These are phyloP conservation scores for Tuber indicum DNA, from an alignment of 495 filamentous ascomycete species.

Conservation along the genomic window DNA sequence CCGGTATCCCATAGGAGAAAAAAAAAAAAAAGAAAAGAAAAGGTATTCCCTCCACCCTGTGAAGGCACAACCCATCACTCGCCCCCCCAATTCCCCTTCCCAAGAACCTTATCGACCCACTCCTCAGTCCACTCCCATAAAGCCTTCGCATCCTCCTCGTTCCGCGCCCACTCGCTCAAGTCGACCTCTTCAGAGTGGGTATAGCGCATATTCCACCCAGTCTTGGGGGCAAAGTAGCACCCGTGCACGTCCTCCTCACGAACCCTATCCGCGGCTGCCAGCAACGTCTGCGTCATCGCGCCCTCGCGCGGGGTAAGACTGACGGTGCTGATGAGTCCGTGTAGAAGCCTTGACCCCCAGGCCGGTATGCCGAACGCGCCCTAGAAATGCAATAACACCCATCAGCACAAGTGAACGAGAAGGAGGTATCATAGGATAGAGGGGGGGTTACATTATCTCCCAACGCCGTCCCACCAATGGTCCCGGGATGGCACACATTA, in stretches of 20 bases:
- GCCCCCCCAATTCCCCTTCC: background rate
- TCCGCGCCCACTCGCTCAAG: slow-evolving; percentile 12
- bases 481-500: slow-evolving; percentile 32
- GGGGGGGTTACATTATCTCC: slow-evolving; percentile 20
- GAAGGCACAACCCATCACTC: background rate
- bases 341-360: background rate
- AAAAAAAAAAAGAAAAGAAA: slow-evolving; percentile 1
- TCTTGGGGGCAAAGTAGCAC: slow-evolving; percentile 16
- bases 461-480: slow-evolving; percentile 23
- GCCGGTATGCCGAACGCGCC: slow-evolving; percentile 13
- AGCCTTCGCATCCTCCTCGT: slow-evolving; percentile 20
- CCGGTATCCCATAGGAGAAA: background rate
- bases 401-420: slow-evolving; percentile 3
- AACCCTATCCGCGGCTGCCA: slow-evolving; percentile 13
- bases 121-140: slow-evolving; percentile 27
- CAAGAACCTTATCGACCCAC: slow-evolving; percentile 17
- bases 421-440: background rate
- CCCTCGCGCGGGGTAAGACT: slow-evolving; percentile 19
- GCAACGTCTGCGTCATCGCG: slow-evolving; percentile 29
- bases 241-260: slow-evolving; percentile 16
- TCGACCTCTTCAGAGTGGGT: slow-evolving; percentile 18
- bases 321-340: slow-evolving; percentile 7
- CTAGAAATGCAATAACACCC: slow-evolving; percentile 7
- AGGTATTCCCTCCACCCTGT: background rate
- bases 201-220: slow-evolving; percentile 27